Evolutionary conservation across 2,329 filamentous ascomycete genomes (phyloP), one percentile per base, ranked within the genome.

Genomic region (Phaeosphaeriaceae sp.): DNA sequence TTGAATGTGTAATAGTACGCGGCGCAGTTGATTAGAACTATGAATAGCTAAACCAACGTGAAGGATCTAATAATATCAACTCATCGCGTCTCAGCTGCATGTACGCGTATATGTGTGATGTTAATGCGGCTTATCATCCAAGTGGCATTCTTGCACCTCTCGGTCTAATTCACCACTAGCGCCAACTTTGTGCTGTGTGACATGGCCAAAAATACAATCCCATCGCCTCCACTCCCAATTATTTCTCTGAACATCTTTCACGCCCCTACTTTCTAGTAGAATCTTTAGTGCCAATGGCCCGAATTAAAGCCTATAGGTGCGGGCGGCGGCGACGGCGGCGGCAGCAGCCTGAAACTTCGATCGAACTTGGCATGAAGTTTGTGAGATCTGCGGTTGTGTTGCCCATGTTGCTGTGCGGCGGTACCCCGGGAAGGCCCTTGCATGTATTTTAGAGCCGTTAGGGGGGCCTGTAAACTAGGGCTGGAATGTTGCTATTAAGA

Each of bases 401-500:
- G 6, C 18, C 37, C 5, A 17, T 39, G 16, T 17, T 23, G 39
- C n/a, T 13, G 18, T 46, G 23, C 23, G 30, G 12, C 40, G 20
- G 7, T 18, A 13, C 40, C 20, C 20, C 15, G 36, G 18, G 34
- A 20, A 20, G 13, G 13, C 34, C 13, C 16, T 20, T 37, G 28
- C 15, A 30, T 36, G 23, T 13, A 16, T 28, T n/a, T 23, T 13
- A 36, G 7, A n/a, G n/a, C n/a, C n/a, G n/a, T n/a, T n/a, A n/a
- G n/a, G n/a, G n/a, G n/a, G n/a, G n/a, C n/a, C n/a, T n/a, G n/a
- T n/a, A n/a, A n/a, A n/a, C n/a, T n/a, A n/a, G n/a, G n/a, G n/a
- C n/a, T n/a, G 60, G 28, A 66, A 69, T 45, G 59, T 64, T 20
- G 60, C 51, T 3, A 54, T 65, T 8, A 33, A 12, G 41, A 30